Evolutionary conservation across 805 yeast species (phyloP), one percentile per base, ranked within the genome.

Genomic region (Ascoidea tarda): DNA sequence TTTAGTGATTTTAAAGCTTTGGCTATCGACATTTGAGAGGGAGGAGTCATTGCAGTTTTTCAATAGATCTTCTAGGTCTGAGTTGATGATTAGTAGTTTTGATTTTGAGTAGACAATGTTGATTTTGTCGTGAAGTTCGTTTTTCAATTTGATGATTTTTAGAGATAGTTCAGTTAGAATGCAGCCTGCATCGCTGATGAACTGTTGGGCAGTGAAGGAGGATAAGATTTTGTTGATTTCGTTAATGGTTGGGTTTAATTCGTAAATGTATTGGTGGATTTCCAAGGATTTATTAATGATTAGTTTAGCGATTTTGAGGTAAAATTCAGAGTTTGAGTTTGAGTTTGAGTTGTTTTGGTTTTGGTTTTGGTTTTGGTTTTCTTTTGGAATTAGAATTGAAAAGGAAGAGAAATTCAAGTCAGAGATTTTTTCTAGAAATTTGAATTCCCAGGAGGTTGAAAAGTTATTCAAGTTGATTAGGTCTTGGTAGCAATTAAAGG

Each of bases 111-210:
- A 79, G 12, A 77, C 70, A 16, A 78, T 71, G 1, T 78, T 72
- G 32, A 79, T 66, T 53, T 71, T 68, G 53, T 77, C 79, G 6
- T 70, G 67, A 16, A 78, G 62, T 47, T 65, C 67, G 54, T 72
- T 72, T 55, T 76, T 76, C 49, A 78, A 60, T 60, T 71, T 73
- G 53, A 79, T 75, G 51, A 68, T 72, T 42, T 81, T 62, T 51
- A 79, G 60, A 5, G 72, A 60, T 42, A 79, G 64, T 52, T 78
- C 75, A 4, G 82, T 75, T 42, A 79, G 62, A 31, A 78, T 66
- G 3, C 83, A 76, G 2, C 84, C 84, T 38, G 79, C 75, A 58
- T 79, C 84, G 50, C 75, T 70, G 4, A 79, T 70, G 56, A 71
- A 71, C 57, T 78, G 81, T 2, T 67, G 52, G 0, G 79, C 75